Evolutionary conservation across 768 basidiomycete genomes (phyloP).

Genomic region (Melanogaster broomeanus): DNA sequence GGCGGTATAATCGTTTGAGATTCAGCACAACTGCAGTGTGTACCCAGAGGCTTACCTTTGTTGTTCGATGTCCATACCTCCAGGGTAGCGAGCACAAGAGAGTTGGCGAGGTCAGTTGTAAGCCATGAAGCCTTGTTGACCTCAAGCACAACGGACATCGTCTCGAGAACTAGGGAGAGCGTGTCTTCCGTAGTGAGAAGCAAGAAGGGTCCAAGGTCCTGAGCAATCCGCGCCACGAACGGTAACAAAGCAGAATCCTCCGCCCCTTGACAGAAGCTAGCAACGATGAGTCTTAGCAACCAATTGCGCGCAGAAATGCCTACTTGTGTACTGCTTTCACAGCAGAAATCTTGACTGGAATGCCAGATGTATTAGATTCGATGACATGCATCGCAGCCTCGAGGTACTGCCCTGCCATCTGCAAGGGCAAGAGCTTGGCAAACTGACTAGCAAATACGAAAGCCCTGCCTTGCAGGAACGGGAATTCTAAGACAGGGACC

Average conservation of each 20-base stretch:
- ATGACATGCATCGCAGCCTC: slow-evolving; percentile 86
- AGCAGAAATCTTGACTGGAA: slow-evolving; percentile 94
- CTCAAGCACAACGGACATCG: slow-evolving; percentile 76
- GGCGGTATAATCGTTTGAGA: slow-evolving; percentile 3
- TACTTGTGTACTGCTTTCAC: slow-evolving; percentile 94
- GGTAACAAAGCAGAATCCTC: slow-evolving; percentile 57
- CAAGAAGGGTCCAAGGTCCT: slow-evolving; percentile 83
- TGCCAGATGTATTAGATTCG: slow-evolving; percentile 64
- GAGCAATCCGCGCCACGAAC: slow-evolving; percentile 73
- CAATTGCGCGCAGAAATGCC: slow-evolving; percentile 20
- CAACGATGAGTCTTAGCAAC: slow-evolving; percentile 8
- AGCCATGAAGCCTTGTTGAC: slow-evolving; percentile 77
- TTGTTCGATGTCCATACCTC: slow-evolving; percentile 87
- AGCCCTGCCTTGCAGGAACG: slow-evolving; percentile 92
- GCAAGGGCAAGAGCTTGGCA: slow-evolving; percentile 67
- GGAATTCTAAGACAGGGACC: slow-evolving; percentile 54
- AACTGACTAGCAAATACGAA: slow-evolving; percentile 96
- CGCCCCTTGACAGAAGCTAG: slow-evolving; percentile 69
- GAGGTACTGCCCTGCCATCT: slow-evolving; percentile 82
- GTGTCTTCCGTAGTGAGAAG: slow-evolving; percentile 83
- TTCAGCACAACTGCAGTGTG: background rate
- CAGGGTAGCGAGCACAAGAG: slow-evolving; percentile 66
- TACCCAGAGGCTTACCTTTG: slow-evolving; percentile 55
- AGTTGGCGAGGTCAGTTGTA: slow-evolving; percentile 60
- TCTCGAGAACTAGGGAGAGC: slow-evolving; percentile 83